Evolutionary conservation across 1,284 basidiomycete genomes (phyloP), one percentile per base, ranked within the genome.

Genomic region (Wolfiporia cocos): DNA sequence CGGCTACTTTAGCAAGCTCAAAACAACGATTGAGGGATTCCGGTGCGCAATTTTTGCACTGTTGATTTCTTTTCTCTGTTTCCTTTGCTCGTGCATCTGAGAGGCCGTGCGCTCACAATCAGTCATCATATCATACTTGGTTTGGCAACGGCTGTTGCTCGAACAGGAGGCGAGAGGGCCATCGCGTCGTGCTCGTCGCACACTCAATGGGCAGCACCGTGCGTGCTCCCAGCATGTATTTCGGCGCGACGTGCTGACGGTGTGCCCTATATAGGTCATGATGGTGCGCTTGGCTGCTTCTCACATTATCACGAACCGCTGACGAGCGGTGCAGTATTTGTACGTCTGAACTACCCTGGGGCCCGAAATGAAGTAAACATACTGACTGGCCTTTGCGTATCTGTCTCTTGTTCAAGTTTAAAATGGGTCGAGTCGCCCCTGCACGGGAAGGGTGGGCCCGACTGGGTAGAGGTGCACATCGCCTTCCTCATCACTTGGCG

Each of bases 401-500:
- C 34, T 4, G 6, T 33, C 5, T 19, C 31, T 18, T 14, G 18
- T 28, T 14, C 4, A 46, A 92, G 89, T 59, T 74, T 92, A 56
- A 98, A 97, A 70, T 98, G 95, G 96, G 93, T 96, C 0, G 96
- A 99, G 64, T 86, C 91, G 0, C 77, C 86, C 15, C 64, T 71
- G 36, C 86, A 86, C 52, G 95, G 95, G 4, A 79, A 81, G 3
- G 95, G 92, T 14, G 96, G 95, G 1, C 68, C 81, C 2, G 69
- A 77, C 23, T 99, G 96, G 96, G 91, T 96, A 14, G 94, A 98
- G 70, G 86, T 86, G 34, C 34, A 18, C 20, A 7, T 5, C 21
- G 14, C 46, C 35, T n/a, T 33, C 21, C 22, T 29, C n/a, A 9
- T 23, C n/a, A 14, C 14, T n/a, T 2, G 4, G 4, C 5, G 24